These are phyloP conservation scores for Dendrobium huoshanense DNA, from an alignment of 106 monocot species.

Conservation along the genomic window DNA sequence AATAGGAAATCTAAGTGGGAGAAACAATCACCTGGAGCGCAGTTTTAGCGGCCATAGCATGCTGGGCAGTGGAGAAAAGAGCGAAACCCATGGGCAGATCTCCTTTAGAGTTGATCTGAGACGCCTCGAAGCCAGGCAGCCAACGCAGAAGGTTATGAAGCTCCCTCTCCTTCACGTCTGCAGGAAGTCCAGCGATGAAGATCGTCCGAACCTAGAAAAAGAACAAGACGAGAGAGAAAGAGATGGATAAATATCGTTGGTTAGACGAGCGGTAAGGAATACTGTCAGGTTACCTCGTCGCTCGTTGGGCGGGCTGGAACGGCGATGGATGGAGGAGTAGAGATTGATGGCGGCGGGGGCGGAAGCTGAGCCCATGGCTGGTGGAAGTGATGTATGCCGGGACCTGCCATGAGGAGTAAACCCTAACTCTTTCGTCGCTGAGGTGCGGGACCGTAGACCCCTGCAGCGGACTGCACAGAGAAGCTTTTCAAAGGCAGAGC, in stretches of 20 bases:
- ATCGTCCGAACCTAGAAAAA: conserved; percentile 73
- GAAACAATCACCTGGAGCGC: conserved; percentile 56
- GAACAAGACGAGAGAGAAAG: neutral
- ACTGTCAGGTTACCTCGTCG: conserved; percentile 30
- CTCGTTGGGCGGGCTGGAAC: conserved; percentile 29
- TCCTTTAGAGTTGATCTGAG: conserved; percentile 76
- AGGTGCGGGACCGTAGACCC: too few species aligned
- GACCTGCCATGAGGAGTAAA: conserved; percentile 47
- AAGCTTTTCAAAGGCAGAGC: too few species aligned
- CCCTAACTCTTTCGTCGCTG: conserved; percentile 18
- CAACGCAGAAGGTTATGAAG: conserved; percentile 90
- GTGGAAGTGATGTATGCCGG: conserved; percentile 80
- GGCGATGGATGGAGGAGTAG: conserved; percentile 25
- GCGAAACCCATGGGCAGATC: conserved; percentile 98
- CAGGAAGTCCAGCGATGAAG: conserved; percentile 84
- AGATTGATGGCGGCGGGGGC: conserved; percentile 23
- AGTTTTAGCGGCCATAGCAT: conserved; percentile 73
- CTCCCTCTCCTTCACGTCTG: conserved; percentile 96
- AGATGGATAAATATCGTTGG: neutral
- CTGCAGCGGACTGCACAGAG: too few species aligned
- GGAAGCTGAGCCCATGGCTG: conserved; percentile 44
- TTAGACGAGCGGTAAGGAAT: neutral
- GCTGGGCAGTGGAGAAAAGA: conserved; percentile 65
- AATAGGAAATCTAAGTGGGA: neutral
- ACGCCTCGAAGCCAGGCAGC: conserved; percentile 93